Evolutionary conservation across 1,139 yeast genomes (phyloP), one percentile per base, ranked within the genome.

Genomic region (Pichia sp.): DNA sequence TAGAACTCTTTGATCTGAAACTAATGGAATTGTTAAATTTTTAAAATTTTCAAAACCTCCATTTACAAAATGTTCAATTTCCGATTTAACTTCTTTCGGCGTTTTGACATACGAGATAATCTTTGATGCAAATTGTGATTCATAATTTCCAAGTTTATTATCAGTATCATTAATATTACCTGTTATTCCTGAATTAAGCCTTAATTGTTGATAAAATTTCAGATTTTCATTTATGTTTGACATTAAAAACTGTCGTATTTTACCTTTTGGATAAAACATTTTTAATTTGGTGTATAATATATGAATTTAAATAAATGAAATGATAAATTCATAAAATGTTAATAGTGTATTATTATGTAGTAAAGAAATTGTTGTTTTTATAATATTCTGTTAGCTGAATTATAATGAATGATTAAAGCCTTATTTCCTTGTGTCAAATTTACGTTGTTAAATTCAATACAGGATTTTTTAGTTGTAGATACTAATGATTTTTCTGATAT

Each of bases 81-180:
- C 50, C 13, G 22, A 30, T 16, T 34, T 25, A 10, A 49, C 36
- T 11, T 31, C 38, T 9, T 44, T 44, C 11, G 52, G 46, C 2
- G 48, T 49, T 34, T 49, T 38, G 13, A 49, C 31, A 29, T 46
- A 33, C 13, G 45, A 38, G 10, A 52, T 44, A 7, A 47, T 48
- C 19, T 46, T 46, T 9, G 39, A 31, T 39, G 50, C 45, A 33
- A 34, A 47, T 28, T 18, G 10, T 10, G 29, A 29, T 25, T 39
- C 36, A 19, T 43, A n/a, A 16, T 2, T 11, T 27, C 9, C 13
- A 34, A 5, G 13, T 3, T 31, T 31, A 31, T 33, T 9, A n/a
- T 31, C 11, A 44, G 14, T 25, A 18, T 18, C 6, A 34, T 11
- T 11, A 34, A 18, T 18, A 9, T 34, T 16, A n/a, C 16, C 19